Evolutionary conservation across 345 rosid genomes (phyloP).

Genomic region (Populus euphratica): DNA sequence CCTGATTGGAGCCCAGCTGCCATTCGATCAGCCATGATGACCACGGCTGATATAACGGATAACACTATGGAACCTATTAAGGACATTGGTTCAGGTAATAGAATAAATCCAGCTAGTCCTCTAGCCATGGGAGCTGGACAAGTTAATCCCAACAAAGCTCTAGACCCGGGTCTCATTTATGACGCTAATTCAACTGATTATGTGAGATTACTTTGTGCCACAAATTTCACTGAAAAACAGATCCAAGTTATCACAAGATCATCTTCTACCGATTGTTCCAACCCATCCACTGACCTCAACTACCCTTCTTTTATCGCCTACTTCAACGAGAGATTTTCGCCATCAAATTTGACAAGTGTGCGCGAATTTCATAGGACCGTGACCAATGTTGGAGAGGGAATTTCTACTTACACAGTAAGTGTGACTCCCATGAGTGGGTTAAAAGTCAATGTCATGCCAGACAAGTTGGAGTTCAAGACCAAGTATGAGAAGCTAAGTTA

Average conservation of each 20-base stretch:
- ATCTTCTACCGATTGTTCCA: constrained; percentile 34
- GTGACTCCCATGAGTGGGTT: constrained; percentile 31
- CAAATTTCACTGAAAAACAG: constrained; percentile 42
- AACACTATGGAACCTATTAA: constrained; percentile 15
- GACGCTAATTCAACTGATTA: constrained; percentile 43
- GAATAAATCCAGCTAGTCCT: constrained; percentile 30
- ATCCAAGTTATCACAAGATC: constrained; percentile 46
- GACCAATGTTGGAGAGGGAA: constrained; percentile 47
- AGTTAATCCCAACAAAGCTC: constrained; percentile 48
- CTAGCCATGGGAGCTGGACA: constrained; percentile 58
- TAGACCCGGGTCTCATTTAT: constrained; percentile 56
- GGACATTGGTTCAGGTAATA: constrained; percentile 20
- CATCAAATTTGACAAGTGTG: not conserved
- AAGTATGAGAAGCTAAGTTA: constrained; percentile 42
- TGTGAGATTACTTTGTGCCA: constrained; percentile 40
- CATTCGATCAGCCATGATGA: constrained; percentile 61
- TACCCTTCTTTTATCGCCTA: constrained; percentile 58
- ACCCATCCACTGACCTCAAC: constrained; percentile 44
- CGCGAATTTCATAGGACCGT: constrained; percentile 45
- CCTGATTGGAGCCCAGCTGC: constrained; percentile 52
- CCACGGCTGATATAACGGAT: constrained; percentile 38
- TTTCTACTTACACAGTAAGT: constrained; percentile 29
- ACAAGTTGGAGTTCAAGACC: constrained; percentile 34
- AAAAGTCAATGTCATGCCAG: constrained; percentile 33
- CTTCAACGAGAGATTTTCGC: constrained; percentile 11